Evolutionary conservation across 2,329 filamentous ascomycete genomes (phyloP).

Genomic region (Aspergillus aculeatinus): DNA sequence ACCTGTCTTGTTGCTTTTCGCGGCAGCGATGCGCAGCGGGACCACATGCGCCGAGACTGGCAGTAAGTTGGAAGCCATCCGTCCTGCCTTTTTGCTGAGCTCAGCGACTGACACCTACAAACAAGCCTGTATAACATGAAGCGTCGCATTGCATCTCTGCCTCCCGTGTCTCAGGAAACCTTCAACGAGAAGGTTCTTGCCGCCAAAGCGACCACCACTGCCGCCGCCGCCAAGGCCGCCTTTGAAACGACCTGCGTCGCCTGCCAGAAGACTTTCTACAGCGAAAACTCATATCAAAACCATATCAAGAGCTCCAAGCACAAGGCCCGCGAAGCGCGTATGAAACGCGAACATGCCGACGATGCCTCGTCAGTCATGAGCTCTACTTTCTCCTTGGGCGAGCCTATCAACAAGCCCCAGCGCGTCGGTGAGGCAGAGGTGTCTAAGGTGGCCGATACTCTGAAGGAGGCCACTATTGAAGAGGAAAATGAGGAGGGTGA

Average conservation of each 20-base stretch:
- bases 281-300: slow-evolving; percentile 92
- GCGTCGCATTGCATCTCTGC: slow-evolving; percentile 83
- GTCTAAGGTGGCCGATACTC: slow-evolving; percentile 70
- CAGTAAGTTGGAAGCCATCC: slow-evolving; percentile 63
- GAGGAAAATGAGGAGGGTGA: slow-evolving; percentile 54
- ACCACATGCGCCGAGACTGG: slow-evolving; percentile 98
- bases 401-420: slow-evolving; percentile 60
- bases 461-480: slow-evolving; percentile 65
- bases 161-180: slow-evolving; percentile 84
- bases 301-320: slow-evolving; percentile 91
- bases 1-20: slow-evolving; percentile 96
- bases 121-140: slow-evolving; percentile 90
- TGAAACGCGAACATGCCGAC: slow-evolving; percentile 54
- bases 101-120: slow-evolving; percentile 6
- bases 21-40: slow-evolving; percentile 86
- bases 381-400: slow-evolving; percentile 86
- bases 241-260: slow-evolving; percentile 80
- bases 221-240: slow-evolving; percentile 81
- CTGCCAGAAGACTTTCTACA: slow-evolving; percentile 92
- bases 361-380: slow-evolving; percentile 81
- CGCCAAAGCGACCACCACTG: slow-evolving; percentile 78
- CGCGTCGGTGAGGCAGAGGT: slow-evolving; percentile 72
- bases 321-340: slow-evolving; percentile 62
- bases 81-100: neutral
- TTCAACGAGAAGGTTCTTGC: slow-evolving; percentile 96